Conservation (phyloP, 768 basidiomycete genomes). For the Tylopilus felleus region DNA sequence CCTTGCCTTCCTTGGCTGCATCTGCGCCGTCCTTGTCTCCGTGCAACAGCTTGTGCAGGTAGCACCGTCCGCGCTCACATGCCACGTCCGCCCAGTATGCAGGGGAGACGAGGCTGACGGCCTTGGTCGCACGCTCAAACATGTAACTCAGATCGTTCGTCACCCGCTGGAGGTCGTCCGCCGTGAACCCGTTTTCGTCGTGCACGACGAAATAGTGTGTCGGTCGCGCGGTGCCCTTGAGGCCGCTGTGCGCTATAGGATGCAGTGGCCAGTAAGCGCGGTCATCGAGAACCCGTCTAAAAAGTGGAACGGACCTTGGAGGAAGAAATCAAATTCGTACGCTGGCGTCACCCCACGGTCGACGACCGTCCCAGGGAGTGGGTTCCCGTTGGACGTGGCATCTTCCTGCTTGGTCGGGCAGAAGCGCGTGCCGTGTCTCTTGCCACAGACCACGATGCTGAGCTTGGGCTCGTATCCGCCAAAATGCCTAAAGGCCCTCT, state of each 20-base stretch:
- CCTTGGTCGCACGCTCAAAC: conserved; percentile 56
- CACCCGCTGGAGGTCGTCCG: conserved; percentile 48
- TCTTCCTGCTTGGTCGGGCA: conserved; percentile 40
- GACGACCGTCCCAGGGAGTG: conserved; percentile 52
- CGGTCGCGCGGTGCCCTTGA: conserved; percentile 45
- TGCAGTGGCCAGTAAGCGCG: neutral
- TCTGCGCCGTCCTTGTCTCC: conserved; percentile 18
- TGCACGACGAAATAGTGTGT: conserved; percentile 56
- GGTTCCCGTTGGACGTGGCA: conserved; percentile 46
- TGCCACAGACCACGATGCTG: conserved; percentile 54
- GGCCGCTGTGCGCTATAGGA: conserved; percentile 36
- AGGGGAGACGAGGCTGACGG: conserved; percentile 35
- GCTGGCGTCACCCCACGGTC: conserved; percentile 52
- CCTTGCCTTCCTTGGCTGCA: conserved; percentile 25
- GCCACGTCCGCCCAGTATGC: conserved; percentile 45
- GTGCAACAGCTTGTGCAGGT: conserved; percentile 43
- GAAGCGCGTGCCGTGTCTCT: conserved; percentile 55
- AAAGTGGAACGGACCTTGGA: conserved; percentile 37
- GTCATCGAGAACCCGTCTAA: neutral
- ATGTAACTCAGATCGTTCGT: conserved; percentile 53
- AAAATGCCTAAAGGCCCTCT: conserved; percentile 40
- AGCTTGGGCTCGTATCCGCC: conserved; percentile 43
- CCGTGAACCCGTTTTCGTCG: conserved; percentile 48
- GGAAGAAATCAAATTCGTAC: conserved; percentile 55
- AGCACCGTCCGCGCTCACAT: conserved; percentile 53